Evolutionary conservation across 768 basidiomycete species (phyloP).

Genomic region (Polyporus arcularius): DNA sequence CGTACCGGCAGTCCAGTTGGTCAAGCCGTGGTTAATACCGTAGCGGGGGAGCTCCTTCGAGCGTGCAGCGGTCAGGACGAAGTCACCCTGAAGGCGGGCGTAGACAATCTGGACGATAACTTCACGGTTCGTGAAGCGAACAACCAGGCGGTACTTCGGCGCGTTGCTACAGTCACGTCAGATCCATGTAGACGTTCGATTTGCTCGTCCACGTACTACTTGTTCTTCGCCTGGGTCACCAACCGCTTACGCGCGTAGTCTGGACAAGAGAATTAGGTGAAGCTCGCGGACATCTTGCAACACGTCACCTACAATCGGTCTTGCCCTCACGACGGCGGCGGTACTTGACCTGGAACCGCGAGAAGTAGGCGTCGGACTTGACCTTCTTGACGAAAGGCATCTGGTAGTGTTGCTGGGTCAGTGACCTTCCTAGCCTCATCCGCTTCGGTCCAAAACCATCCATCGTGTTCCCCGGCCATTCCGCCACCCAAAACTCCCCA

Average conservation of each 20-base stretch:
- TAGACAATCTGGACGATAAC: constrained; percentile 95
- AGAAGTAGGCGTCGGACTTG: constrained; percentile 98
- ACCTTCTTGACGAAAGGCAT: constrained; percentile 98
- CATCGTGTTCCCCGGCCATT: constrained; percentile 24
- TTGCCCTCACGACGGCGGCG: constrained; percentile 97
- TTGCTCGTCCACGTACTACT: constrained; percentile 63
- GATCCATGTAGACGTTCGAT: background rate
- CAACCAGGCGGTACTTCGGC: constrained; percentile 97
- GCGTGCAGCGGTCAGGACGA: constrained; percentile 84
- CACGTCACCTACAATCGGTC: constrained; percentile 77
- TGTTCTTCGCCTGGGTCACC: constrained; percentile 98
- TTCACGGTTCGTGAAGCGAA: constrained; percentile 98
- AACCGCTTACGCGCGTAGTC: constrained; percentile 98
- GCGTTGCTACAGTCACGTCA: constrained; percentile 62
- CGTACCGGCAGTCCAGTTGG: constrained; percentile 96
- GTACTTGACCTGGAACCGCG: constrained; percentile 98
- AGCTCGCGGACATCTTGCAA: background rate
- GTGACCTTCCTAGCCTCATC: constrained; percentile 30
- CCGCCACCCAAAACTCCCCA: background rate
- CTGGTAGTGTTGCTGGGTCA: constrained; percentile 30
- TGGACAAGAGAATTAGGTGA: constrained; percentile 28
- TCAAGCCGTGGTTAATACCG: constrained; percentile 97
- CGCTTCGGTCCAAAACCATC: constrained; percentile 29
- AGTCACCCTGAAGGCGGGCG: constrained; percentile 96
- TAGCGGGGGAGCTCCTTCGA: constrained; percentile 93